Evolutionary conservation across 2,329 filamentous ascomycete species (phyloP).

Genomic region (Teratosphaeria zuluensis): DNA sequence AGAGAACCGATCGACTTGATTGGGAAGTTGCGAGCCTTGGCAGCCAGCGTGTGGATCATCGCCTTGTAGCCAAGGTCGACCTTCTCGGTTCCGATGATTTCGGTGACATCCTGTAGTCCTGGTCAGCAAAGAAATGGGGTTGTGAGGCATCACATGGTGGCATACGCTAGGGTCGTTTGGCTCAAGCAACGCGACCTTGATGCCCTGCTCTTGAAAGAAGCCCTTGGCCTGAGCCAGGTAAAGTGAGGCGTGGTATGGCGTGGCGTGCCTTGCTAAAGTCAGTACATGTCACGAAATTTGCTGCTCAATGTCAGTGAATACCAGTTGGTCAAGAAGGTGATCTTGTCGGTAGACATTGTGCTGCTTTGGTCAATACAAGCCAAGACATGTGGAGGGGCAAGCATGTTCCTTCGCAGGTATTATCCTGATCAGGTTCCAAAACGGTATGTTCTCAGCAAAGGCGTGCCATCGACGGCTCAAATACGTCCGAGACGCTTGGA

Average conservation of each 20-base stretch:
- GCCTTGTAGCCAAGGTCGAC: conserved; percentile 74
- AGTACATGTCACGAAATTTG: conserved; percentile 2
- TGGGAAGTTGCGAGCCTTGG: conserved; percentile 66
- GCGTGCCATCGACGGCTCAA: conserved; percentile 1
- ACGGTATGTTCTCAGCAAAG: conserved; percentile 67
- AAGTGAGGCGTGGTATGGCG: conserved; percentile 68
- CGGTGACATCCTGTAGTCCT: conserved; percentile 56
- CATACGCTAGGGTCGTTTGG: conserved; percentile 65
- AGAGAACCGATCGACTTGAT: conserved; percentile 64
- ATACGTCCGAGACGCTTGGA: conserved; percentile 2
- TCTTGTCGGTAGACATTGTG: conserved; percentile 74
- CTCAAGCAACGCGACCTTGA: conserved; percentile 68
- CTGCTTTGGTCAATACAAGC: conserved; percentile 42
- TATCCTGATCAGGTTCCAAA: conserved; percentile 75
- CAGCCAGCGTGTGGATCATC: conserved; percentile 74
- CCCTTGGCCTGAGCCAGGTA: conserved; percentile 69
- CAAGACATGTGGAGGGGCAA: conserved; percentile 45
- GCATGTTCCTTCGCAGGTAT: conserved; percentile 84
- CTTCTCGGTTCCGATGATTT: conserved; percentile 68
- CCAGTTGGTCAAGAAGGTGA: conserved; percentile 79
- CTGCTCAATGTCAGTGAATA: conserved; percentile 31
- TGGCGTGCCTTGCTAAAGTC: conserved; percentile 55
- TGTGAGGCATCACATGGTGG: not conserved
- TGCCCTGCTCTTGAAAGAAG: conserved; percentile 64
- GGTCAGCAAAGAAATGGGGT: not conserved